Evolutionary conservation across 768 basidiomycete genomes (phyloP).

Genomic region (Lentinula boryana): DNA sequence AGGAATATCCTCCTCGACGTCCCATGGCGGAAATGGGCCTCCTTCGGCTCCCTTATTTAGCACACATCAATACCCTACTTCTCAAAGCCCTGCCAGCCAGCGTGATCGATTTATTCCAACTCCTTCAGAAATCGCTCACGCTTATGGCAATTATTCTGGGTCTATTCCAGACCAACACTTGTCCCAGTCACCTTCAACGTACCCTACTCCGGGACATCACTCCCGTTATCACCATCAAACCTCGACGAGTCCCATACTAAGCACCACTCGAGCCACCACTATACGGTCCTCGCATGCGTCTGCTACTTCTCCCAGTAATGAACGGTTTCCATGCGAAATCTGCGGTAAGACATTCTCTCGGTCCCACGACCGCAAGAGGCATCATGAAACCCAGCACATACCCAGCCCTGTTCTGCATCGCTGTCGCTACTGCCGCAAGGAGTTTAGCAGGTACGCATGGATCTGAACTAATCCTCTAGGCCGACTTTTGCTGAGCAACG

Average conservation of each 20-base stretch:
- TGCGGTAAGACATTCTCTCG: conserved; percentile 79
- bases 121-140: conserved; percentile 35
- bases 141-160: conserved; percentile 21
- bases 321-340: conserved; percentile 66
- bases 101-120: conserved; percentile 40
- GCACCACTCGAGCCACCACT: not conserved
- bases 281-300: conserved; percentile 24
- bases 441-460: conserved; percentile 57
- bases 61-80: conserved; percentile 12
- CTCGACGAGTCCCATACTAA: conserved; percentile 10
- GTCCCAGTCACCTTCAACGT: conserved; percentile 5
- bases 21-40: conserved; percentile 10
- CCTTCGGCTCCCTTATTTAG: conserved; percentile 16
- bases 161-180: conserved; percentile 16
- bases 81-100: conserved; percentile 12
- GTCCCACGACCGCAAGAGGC: conserved; percentile 76
- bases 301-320: conserved; percentile 38
- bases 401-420: conserved; percentile 58
- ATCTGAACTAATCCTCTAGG: not conserved
- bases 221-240: not conserved
- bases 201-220: conserved; percentile 13
- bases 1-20: conserved; percentile 16
- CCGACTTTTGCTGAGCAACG: not conserved
- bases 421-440: conserved; percentile 70
- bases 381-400: conserved; percentile 73